phyloP scores from a whole-genome alignment of 805 yeast genomes.

The Cyberlindnera meyerae region DNA sequence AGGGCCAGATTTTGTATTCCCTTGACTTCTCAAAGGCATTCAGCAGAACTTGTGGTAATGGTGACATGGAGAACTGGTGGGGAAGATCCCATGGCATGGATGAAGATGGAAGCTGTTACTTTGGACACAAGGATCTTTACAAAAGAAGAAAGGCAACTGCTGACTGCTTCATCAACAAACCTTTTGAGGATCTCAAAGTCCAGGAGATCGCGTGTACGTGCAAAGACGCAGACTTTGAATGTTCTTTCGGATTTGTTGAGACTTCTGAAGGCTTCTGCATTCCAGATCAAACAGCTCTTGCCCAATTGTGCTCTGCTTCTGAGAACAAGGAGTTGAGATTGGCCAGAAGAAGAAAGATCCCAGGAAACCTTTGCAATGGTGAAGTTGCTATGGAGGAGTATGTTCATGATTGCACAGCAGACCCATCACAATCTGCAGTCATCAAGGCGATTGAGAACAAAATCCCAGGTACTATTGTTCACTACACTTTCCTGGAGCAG shows the following conservation, averaged over 20 bases:
- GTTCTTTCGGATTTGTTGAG: constrained; percentile 48
- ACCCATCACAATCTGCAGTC: constrained; percentile 22
- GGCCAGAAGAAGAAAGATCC: constrained; percentile 14
- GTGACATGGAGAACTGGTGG: constrained; percentile 63
- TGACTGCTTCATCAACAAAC: constrained; percentile 46
- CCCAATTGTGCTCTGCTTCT: constrained; percentile 33
- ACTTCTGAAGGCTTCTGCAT: constrained; percentile 45
- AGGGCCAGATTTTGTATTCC: constrained; percentile 23
- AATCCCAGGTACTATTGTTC: constrained; percentile 48
- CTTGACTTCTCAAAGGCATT: constrained; percentile 61
- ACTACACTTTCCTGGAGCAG: constrained; percentile 54
- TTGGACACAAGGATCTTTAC: constrained; percentile 65
- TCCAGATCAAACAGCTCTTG: constrained; percentile 25
- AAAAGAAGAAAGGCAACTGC: constrained; percentile 63
- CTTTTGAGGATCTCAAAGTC: constrained; percentile 35
- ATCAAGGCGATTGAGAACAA: constrained; percentile 29
- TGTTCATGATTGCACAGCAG: constrained; percentile 17
- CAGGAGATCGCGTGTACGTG: constrained; percentile 61
- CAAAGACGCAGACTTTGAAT: constrained; percentile 61
- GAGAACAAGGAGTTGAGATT: constrained; percentile 15
- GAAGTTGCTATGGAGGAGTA: constrained; percentile 9
- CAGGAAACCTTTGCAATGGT: constrained; percentile 22
- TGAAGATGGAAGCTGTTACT: constrained; percentile 45
- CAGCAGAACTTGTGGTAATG: constrained; percentile 32
- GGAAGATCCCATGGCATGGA: constrained; percentile 37